Percentiles rank a stretch among this genome's conserved stretches.
Conservation (phyloP, 2,329 filamentous ascomycete species). For the Fusarium redolens region DNA sequence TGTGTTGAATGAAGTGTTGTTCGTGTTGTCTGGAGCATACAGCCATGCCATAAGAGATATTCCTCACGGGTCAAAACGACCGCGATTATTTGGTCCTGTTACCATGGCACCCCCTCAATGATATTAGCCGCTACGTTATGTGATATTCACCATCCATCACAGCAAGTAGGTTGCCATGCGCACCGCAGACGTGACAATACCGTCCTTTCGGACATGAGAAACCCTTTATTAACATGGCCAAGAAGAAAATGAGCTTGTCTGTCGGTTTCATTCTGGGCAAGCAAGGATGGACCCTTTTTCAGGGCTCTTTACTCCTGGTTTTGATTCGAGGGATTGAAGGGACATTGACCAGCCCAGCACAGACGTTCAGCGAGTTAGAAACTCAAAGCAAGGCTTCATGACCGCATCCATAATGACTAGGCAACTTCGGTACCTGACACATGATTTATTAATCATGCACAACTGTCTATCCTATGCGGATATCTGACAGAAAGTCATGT, state of each 20-base stretch:
- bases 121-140: constrained; percentile 18
- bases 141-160: constrained; percentile 10
- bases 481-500: neutral
- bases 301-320: constrained; percentile 13
- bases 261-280: neutral
- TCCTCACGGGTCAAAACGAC: constrained; percentile 16
- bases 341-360: constrained; percentile 25
- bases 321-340: constrained; percentile 32
- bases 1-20: constrained; percentile 1
- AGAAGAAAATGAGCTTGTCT: constrained; percentile 5
- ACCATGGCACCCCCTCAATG: constrained; percentile 28
- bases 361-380: constrained; percentile 19
- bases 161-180: neutral
- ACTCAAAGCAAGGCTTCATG: constrained; percentile 26
- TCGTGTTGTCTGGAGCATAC: constrained; percentile 4
- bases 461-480: neutral
- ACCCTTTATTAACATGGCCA: neutral
- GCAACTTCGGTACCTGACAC: constrained; percentile 12
- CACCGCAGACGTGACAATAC: neutral
- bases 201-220: neutral
- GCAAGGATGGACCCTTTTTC: constrained; percentile 21
- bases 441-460: constrained; percentile 21
- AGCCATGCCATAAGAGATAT: constrained; percentile 21
- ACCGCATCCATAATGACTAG: constrained; percentile 20
- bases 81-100: constrained; percentile 22